A percentile compares a stretch with the other conserved stretches of the same genome.
Conservation (phyloP, 1,284 basidiomycete species). For the Singerocomus rubriflavus region DNA sequence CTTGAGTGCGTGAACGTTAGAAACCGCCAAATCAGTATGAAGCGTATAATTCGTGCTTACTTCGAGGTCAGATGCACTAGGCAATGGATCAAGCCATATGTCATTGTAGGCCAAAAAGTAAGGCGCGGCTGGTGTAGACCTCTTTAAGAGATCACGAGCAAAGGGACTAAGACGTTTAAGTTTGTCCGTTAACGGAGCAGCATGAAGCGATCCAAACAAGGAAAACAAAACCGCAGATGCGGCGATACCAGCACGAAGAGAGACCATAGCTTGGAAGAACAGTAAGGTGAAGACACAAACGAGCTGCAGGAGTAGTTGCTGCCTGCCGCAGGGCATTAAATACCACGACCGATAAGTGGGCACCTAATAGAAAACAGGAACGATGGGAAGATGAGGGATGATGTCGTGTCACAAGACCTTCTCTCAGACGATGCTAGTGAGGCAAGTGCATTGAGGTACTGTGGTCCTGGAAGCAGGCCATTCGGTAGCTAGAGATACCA, state of each 20-base stretch:
- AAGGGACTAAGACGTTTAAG: constrained; percentile 17
- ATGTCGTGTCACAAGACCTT: constrained; percentile 5
- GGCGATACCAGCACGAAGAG: constrained; percentile 9
- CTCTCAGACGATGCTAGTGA: not conserved
- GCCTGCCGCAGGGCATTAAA: constrained; percentile 12
- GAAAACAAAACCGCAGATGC: constrained; percentile 7
- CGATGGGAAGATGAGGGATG: constrained; percentile 1
- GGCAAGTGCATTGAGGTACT: constrained; percentile 6
- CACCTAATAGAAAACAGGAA: constrained; percentile 10
- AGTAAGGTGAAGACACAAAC: not conserved
- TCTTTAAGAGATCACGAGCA: constrained; percentile 40
- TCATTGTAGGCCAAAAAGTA: constrained; percentile 46
- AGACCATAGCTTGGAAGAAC: constrained; percentile 15
- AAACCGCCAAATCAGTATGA: not conserved
- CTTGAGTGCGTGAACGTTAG: constrained; percentile 19
- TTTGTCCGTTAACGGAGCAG: constrained; percentile 19
- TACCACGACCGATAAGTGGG: constrained; percentile 4
- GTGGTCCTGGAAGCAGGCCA: constrained; percentile 8
- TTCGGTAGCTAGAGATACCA: not conserved
- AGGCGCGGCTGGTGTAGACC: constrained; percentile 34
- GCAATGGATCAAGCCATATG: constrained; percentile 36
- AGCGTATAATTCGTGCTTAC: constrained; percentile 24
- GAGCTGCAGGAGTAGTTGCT: not conserved
- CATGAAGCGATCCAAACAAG: constrained; percentile 8
- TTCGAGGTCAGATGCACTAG: constrained; percentile 38